Base-by-base conservation (phyloP, 805 yeast species). In the Sugiyamaella smithiae region DNA sequence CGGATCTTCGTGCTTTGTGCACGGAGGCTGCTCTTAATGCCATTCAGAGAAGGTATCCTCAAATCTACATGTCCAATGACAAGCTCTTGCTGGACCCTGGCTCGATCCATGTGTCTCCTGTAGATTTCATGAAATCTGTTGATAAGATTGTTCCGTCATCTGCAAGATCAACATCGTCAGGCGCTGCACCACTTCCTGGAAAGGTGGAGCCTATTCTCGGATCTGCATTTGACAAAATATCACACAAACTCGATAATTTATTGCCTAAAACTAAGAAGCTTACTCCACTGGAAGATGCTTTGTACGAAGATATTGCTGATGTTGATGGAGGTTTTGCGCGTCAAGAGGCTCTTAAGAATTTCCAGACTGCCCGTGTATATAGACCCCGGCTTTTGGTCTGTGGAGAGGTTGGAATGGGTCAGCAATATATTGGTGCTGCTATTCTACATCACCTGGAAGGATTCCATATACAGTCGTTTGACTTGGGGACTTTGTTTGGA, bases 21-120 rank as follows among this genome's bases (percentile, higher is more conserved):
- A 91, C 98, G 0, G 99, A 93, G 64, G 90, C 97, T 25, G 98
- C 98, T 0, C 72, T 93, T 53, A 83, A 85, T 59, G 84, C 96
- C 59, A 91, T 93, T 35, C 97, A 91, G 67, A 72, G 98, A 55
- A 79, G 84, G 40, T 91, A 84, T 57, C 99, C 99, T 0, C 98
- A 93, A 66, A 91, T 93, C 40, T 93, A 93, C 66, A 69, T 76
- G 54, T 77, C 90, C 7, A 73, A 76, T 46, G 85, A 85, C 42
- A 91, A 89, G 62, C 72, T 91, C 37, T 65, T 72, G 40, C 84
- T 93, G 26, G 81, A 89, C 61, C 88, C 95, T 3, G 65, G 75
- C 2, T 70, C 80, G 31, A 85, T 93, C 28, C 75, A 72, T 44
- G 96, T 91, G 1, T 76, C 77, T 9, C 85, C 95, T 0, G 77